phyloP scores from a whole-genome alignment of 345 rosid genomes.

The Rhodamnia argentea region DNA sequence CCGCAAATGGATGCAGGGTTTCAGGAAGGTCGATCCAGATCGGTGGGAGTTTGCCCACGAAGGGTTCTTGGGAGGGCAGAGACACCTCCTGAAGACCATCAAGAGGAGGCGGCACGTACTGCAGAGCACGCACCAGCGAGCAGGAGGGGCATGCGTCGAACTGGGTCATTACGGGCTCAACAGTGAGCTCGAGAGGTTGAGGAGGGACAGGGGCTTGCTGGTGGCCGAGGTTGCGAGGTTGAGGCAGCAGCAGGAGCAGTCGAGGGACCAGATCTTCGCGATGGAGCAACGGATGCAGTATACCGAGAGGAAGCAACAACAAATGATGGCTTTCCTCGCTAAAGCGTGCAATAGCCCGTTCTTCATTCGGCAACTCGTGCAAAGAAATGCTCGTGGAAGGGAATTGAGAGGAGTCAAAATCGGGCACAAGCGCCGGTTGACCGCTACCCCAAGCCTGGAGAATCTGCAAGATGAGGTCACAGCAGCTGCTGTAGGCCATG shows the following conservation, averaged over 20 bases:
- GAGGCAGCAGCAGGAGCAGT: slow-evolving; percentile 64
- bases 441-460: slow-evolving; percentile 37
- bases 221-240: slow-evolving; percentile 46
- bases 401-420: slow-evolving; percentile 20
- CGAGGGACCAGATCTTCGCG: slow-evolving; percentile 28
- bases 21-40: slow-evolving; percentile 81
- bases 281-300: slow-evolving; percentile 42
- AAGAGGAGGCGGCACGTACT: slow-evolving; percentile 53
- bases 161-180: slow-evolving; percentile 61
- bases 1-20: slow-evolving; percentile 40
- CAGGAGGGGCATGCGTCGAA: slow-evolving; percentile 48
- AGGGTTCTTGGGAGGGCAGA: slow-evolving; percentile 83
- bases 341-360: slow-evolving; percentile 48
- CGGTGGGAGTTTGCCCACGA: slow-evolving; percentile 90
- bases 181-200: slow-evolving; percentile 49
- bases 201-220: slow-evolving; percentile 44
- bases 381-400: slow-evolving; percentile 19
- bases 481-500: not conserved
- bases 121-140: slow-evolving; percentile 24
- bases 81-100: slow-evolving; percentile 64
- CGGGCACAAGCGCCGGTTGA: slow-evolving; percentile 52
- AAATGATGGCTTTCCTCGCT: slow-evolving; percentile 66
- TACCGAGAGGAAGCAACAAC: slow-evolving; percentile 68
- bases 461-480: slow-evolving; percentile 12
- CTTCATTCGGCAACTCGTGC: slow-evolving; percentile 38